phyloP scores from a whole-genome alignment of 495 filamentous ascomycete species.

The Penicillium canariense region DNA sequence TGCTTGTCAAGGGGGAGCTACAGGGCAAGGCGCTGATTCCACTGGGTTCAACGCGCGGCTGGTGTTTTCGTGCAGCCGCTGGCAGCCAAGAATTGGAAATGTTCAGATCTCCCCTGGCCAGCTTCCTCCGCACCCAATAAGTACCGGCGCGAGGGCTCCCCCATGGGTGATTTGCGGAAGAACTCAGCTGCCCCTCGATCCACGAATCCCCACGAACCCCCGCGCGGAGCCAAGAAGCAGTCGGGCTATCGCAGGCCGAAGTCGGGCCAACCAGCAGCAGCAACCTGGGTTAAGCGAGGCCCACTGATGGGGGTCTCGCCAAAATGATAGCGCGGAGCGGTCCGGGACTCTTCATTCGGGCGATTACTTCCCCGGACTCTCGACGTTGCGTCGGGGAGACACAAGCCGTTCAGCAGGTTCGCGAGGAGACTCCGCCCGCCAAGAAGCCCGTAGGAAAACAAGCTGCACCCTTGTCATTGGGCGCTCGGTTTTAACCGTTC shows the following conservation, averaged over 20 bases:
- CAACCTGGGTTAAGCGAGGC: background rate
- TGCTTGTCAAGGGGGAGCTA: background rate
- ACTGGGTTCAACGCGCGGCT: too few species aligned
- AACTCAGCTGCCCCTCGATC: background rate
- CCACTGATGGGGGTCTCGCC: background rate
- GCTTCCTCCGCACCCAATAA: slow-evolving; percentile 2
- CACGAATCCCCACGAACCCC: slow-evolving; percentile 8
- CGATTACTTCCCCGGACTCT: slow-evolving; percentile 23
- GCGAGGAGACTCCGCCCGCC: slow-evolving; percentile 7
- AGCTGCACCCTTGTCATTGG: slow-evolving; percentile 1
- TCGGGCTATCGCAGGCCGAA: slow-evolving; percentile 14
- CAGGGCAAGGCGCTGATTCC: too few species aligned
- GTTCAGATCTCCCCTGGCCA: background rate
- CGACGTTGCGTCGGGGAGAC: slow-evolving; percentile 1
- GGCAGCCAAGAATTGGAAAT: background rate
- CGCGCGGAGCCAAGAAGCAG: slow-evolving; percentile 17
- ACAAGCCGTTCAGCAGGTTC: background rate
- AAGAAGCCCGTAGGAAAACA: slow-evolving; percentile 12
- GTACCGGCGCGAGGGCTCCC: background rate
- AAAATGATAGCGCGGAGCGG: background rate
- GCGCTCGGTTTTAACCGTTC: slow-evolving; percentile 4
- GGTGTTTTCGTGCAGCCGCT: too few species aligned
- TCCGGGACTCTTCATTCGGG: slow-evolving; percentile 9
- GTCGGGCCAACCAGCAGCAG: background rate
- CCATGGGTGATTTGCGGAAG: slow-evolving; percentile 17